A percentile compares a stretch with the other conserved stretches of the same genome.
phyloP scores from a whole-genome alignment of 129 eudicot genomes.

The Erigeron canadensis region DNA sequence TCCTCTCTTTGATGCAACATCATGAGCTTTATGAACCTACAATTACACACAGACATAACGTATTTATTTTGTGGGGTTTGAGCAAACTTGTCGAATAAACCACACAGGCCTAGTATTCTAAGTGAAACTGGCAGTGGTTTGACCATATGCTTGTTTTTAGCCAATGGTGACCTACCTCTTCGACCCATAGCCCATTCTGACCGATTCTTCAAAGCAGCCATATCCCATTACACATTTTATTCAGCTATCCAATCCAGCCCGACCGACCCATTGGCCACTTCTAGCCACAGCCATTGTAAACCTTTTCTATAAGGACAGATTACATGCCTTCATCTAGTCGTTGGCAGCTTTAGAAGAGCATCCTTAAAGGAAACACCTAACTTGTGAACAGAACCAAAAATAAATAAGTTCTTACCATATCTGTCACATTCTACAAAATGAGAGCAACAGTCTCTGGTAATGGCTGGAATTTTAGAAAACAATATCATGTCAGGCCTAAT shows the following conservation, averaged over 20 bases:
- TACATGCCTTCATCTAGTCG: background rate
- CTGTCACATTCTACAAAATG: conserved; percentile 91
- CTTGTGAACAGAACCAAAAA: background rate
- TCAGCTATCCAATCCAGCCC: background rate
- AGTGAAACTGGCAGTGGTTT: background rate
- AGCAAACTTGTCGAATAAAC: background rate
- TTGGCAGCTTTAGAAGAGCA: background rate
- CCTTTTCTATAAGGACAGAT: background rate
- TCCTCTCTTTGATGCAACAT: conserved; percentile 87
- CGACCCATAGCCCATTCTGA: background rate
- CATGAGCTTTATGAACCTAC: conserved; percentile 98
- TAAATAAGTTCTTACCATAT: conserved; percentile 56
- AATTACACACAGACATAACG: conserved; percentile 3
- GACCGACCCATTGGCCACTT: background rate
- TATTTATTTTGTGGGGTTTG: background rate
- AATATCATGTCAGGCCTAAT: background rate
- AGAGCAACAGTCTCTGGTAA: conserved; percentile 94
- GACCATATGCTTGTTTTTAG: background rate
- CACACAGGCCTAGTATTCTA: background rate
- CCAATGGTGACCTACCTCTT: background rate
- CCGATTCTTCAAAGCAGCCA: background rate
- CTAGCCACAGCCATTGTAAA: background rate
- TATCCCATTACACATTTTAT: background rate
- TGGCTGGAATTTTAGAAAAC: conserved; percentile 48
- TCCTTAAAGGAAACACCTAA: background rate